Evolutionary conservation across 331 rosid genomes (phyloP), one percentile per base, ranked within the genome.

Genomic region (Phaseolus coccineus): DNA sequence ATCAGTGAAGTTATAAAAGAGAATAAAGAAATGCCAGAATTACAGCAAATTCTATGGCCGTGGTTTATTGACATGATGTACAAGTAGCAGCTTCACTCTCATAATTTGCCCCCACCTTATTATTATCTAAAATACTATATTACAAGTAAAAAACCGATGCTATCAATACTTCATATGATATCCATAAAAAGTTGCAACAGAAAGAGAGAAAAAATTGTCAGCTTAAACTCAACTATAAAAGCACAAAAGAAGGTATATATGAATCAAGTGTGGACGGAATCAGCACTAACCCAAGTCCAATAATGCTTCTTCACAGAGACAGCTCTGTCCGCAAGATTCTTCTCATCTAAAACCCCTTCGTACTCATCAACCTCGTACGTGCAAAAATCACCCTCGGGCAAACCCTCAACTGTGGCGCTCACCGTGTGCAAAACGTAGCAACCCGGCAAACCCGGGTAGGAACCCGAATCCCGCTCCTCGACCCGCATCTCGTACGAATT

Each of bases 401-500:
- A 89, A 1, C 97, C 94, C 16, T 90, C 89, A 3, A 95, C 93
- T 22, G 78, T 69, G 0, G 94, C 96, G 62, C 82, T 87, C 86
- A 95, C 56, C 7, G 94, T 77, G 72, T 95, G 99, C 90, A 95
- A 71, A 16, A 88, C 89, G 39, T 95, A 95, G 48, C 94, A 89
- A 40, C 94, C 98, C 46, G 99, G 98, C 80, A 95, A 84, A 14
- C 98, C 99, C 27, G 99, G 99, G 79, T 95, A 95, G 0, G 98
- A 93, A 47, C 68, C 86, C 50, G 99, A 95, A 81, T 77, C 71
- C 3, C 98, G 78, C 85, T 93, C 98, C 92, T 95, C 99, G 56
- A 90, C 89, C 78, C 77, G 86, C 88, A 84, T 89, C 73, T 48
- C 74, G 58, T 95, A 95, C 10, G 99, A 95, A 69, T 88, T 90